Conservation (phyloP, 2,329 filamentous ascomycete species). For the Fusarium sp. region DNA sequence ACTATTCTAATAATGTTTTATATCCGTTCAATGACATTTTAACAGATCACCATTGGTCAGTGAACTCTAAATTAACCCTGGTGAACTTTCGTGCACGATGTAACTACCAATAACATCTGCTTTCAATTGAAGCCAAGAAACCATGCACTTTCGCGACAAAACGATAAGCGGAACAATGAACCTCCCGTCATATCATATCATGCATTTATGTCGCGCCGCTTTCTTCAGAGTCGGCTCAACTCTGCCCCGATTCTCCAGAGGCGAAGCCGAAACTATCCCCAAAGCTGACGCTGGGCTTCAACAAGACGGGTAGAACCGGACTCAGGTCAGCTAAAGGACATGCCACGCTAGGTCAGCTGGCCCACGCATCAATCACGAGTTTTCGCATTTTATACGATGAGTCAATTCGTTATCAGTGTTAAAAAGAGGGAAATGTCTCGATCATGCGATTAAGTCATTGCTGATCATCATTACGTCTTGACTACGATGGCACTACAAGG, state of each 20-base stretch:
- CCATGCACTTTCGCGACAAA: neutral
- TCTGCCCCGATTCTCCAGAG: neutral
- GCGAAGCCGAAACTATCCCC: conserved; percentile 5
- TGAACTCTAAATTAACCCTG: neutral
- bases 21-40: neutral
- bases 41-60: neutral
- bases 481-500: conserved; percentile 23
- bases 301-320: conserved; percentile 20
- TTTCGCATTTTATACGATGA: conserved; percentile 5
- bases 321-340: neutral
- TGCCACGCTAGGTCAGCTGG: conserved; percentile 13
- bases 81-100: neutral
- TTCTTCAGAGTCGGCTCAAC: neutral
- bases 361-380: neutral
- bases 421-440: neutral
- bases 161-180: neutral
- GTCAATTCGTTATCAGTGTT: neutral
- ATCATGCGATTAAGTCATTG: neutral
- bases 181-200: neutral
- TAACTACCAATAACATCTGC: neutral
- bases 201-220: neutral
- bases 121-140: neutral
- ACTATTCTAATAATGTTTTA: neutral
- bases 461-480: neutral
- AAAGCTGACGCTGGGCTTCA: neutral